A percentile compares a stretch with the other conserved stretches of the same genome.
These are phyloP conservation scores for Corymbia calophylla DNA, from an alignment of 441 rosid species.

Conservation along the genomic window DNA sequence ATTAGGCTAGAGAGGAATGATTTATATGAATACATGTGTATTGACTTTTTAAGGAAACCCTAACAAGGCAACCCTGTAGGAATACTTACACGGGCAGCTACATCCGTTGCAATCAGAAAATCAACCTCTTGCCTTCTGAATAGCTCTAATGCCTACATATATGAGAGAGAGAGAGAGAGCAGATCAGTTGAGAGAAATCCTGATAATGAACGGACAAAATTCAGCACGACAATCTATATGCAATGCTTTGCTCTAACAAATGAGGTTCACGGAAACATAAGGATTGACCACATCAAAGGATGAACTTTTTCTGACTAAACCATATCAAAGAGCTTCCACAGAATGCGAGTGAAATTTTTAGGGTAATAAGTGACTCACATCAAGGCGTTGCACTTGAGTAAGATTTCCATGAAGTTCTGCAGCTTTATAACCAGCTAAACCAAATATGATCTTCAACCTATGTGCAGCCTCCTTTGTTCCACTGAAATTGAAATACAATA, in stretches of 20 bases:
- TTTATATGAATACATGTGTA: neutral
- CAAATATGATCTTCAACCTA: conserved; percentile 89
- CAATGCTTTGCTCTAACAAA: neutral
- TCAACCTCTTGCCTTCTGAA: conserved; percentile 91
- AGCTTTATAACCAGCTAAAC: conserved; percentile 77
- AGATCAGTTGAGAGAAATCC: neutral
- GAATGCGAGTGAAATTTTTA: neutral
- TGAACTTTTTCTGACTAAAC: neutral
- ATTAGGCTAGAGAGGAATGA: neutral
- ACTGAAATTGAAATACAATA: conserved; percentile 33
- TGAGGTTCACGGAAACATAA: neutral
- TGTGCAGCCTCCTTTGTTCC: conserved; percentile 98
- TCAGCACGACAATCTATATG: neutral
- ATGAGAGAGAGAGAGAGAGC: conserved; percentile 1
- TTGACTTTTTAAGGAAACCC: neutral
- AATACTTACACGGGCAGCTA: conserved; percentile 89
- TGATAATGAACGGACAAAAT: neutral
- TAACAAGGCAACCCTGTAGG: neutral
- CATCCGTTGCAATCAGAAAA: conserved; percentile 93
- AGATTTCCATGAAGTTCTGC: conserved; percentile 99
- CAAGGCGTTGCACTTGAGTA: conserved; percentile 95
- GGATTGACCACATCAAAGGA: neutral
- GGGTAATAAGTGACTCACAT: conserved; percentile 40
- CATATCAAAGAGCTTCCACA: neutral
- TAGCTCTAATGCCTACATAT: conserved; percentile 75